Base-by-base conservation (phyloP, 1,284 basidiomycete species). In the Naganishia liquefaciens region DNA sequence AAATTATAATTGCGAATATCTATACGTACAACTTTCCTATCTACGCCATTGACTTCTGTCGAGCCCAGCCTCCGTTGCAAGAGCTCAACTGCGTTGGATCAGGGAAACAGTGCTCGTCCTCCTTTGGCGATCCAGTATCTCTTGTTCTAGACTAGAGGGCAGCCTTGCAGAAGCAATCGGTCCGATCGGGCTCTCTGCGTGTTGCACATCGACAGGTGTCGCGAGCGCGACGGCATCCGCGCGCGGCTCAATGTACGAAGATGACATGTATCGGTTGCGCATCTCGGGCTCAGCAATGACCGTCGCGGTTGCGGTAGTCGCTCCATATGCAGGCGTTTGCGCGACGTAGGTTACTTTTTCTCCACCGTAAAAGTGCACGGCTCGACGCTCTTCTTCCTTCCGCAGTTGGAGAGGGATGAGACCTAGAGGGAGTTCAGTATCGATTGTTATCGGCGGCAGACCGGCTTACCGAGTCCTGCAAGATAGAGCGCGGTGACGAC, bases 401-500 rank as follows among this genome's bases (percentile, higher is more conserved):
- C 54, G 54, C 3, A 57, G 27, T 33, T 57, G 54, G 5, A 57
- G 43, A n/a, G 54, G 54, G 10, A 57, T 28, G 7, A 57, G 43
- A 46, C 54, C 54, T 57, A 13, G 4, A 33, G 17, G 15, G 46
- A 1, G 17, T 37, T 37, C 13, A 37, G 33, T n/a, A 13, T 47
- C n/a, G n/a, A 47, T 9, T 27, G 27, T 57, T 10, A 33, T 6
- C 28, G 43, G 3, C 25, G 10, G 23, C 9, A 27, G 27, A 2
- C 23, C 13, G 13, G 10, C 30, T 17, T n/a, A 57, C 54, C 54
- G n/a, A 57, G 17, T 27, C 54, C 54, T 30, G 54, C 54, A 43
- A 57, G 54, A 17, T 57, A 57, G 10, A 57, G n/a, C 19, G 54
- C 43, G 15, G 54, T 47, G 4, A 47, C 44, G n/a, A 57, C 54